Evolutionary conservation across 169 alveolate genomes (phyloP), one percentile per base, ranked within the genome.

Genomic region (Plasmodium fragile): DNA sequence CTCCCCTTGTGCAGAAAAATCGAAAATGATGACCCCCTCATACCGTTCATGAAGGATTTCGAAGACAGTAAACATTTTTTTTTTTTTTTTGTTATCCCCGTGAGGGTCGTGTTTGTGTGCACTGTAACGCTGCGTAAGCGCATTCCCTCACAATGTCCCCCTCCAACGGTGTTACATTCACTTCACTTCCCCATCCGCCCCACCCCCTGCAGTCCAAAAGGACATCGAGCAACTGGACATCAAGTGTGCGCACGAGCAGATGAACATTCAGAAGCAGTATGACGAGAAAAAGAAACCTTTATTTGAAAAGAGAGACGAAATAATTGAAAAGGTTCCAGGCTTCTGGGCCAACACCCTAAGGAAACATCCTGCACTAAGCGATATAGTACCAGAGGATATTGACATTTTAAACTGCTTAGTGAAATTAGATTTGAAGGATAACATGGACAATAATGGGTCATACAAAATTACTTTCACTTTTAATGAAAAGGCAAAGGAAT

Each of bases 191-290:
- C 69, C 55, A 3, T 7, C 16, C 22, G 3, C 39, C 81, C 36
- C 28, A 5, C 55, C 0, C 2, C 11, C 1, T 81, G 13, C 81
- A 96, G 97, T 97, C 71, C 98, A 97, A 93, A 94, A 95, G 92
- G 96, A 85, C 59, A 93, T 97, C 59, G 95, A 94, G 49, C 92
- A 96, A 49, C 89, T 97, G 32, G 99, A 97, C 39, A 98, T 96
- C 87, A 97, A 97, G 71, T 97, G 99, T 77, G 98, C 99, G 34
- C 96, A 93, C 87, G 96, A 97, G 79, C 99, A 97, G 90, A 97
- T 97, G 97, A 92, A 82, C 34, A 83, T 97, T 13, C 99, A 97
- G 95, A 96, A 97, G 73, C 95, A 97, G 92, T 97, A 96, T 80
- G 99, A 97, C 73, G 95, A 96, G 82, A 96, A 97, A 92, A 97